Percentiles rank a stretch among this genome's conserved stretches.
These are phyloP conservation scores for Areca catechu DNA, from an alignment of 176 grass and related monocot species.

Conservation along the genomic window DNA sequence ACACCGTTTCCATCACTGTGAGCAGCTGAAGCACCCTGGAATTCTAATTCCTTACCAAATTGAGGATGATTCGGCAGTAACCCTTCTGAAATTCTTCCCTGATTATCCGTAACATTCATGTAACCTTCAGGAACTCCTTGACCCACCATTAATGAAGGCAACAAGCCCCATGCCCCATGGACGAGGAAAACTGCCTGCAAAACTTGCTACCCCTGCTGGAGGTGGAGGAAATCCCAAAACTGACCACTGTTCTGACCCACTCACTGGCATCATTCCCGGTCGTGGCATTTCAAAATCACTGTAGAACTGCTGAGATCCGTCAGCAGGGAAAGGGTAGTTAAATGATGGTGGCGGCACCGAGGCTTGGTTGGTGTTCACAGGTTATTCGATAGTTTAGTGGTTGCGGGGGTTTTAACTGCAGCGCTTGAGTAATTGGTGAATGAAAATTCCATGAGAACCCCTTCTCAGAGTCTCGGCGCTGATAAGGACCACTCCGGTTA, in stretches of 20 bases:
- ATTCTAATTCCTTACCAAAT: conserved; percentile 2
- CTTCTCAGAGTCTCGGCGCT: not conserved
- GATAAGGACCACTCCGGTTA: not conserved
- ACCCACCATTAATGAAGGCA: conserved; percentile 4
- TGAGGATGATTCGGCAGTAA: conserved; percentile 9
- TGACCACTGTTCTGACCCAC: conserved; percentile 1
- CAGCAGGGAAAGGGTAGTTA: conserved; percentile 8
- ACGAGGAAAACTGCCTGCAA: conserved; percentile 5
- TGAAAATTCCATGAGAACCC: not conserved
- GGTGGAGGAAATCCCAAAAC: conserved; percentile 5
- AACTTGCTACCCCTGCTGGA: conserved; percentile 9
- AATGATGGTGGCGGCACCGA: not conserved
- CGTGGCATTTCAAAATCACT: conserved; percentile 5
- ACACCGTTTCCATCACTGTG: conserved; percentile 1
- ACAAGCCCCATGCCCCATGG: conserved; percentile 11
- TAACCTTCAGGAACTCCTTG: conserved; percentile 5
- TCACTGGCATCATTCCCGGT: not conserved
- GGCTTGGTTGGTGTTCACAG: conserved; percentile 4
- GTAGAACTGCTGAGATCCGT: conserved; percentile 17
- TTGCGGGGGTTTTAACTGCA: not conserved
- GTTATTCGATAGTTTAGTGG: conserved; percentile 10
- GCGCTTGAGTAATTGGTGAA: conserved; percentile 1
- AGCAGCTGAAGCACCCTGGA: conserved; percentile 3
- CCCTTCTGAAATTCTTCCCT: conserved; percentile 8
- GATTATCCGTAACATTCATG: conserved; percentile 12